These are phyloP conservation scores for Starmerella scarabaei DNA, from an alignment of 805 yeast species.

Conservation along the genomic window DNA sequence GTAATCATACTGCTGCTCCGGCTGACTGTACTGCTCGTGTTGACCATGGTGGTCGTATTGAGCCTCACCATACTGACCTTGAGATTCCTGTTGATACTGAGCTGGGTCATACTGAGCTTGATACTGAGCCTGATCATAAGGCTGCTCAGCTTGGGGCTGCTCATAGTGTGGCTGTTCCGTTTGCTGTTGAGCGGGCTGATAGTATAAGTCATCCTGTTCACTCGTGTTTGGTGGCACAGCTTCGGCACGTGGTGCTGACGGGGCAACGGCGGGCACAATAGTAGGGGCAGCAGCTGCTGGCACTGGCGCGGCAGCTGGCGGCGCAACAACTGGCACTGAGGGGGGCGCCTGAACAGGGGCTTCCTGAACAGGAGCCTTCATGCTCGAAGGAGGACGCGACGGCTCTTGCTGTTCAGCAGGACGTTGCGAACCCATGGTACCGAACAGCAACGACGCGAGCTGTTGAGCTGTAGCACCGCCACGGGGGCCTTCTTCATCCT, in stretches of 20 bases:
- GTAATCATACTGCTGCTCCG: neutral
- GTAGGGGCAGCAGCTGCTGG: neutral
- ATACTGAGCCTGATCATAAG: neutral
- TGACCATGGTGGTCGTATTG: neutral
- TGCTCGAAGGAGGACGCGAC: constrained; percentile 23
- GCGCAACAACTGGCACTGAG: constrained; percentile 22
- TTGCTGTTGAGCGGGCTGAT: neutral
- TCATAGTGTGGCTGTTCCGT: neutral
- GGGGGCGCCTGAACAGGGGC: constrained; percentile 27
- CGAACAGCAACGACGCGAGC: constrained; percentile 32
- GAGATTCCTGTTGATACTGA: neutral
- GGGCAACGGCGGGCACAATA: no score
- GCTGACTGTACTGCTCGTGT: neutral
- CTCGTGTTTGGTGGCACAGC: no score
- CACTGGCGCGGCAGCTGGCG: constrained; percentile 7
- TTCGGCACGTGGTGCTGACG: no score
- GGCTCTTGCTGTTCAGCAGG: no score
- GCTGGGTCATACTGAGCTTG: no score
- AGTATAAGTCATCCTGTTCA: no score
- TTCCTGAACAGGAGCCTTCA: constrained; percentile 25
- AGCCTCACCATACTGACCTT: neutral
- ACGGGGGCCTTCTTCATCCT: constrained; percentile 21
- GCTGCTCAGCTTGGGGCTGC: neutral
- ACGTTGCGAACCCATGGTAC: constrained; percentile 30
- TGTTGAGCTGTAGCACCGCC: constrained; percentile 31